Conservation (phyloP, 805 yeast species). For the Lipomyces chichibuensis region DNA sequence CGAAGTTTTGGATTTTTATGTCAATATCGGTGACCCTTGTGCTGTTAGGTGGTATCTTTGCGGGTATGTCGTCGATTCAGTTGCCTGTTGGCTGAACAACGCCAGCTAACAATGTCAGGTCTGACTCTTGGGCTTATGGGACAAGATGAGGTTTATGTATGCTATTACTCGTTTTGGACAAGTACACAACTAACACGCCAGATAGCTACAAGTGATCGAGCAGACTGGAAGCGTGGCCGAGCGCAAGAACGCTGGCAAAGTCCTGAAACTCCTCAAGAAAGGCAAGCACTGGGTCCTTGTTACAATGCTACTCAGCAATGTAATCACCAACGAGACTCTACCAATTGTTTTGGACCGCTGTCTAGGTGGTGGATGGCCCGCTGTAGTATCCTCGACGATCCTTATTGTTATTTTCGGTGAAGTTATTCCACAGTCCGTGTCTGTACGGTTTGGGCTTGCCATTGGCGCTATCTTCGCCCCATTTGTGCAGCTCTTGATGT, state of each 20-base stretch:
- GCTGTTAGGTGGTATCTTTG: conserved; percentile 84
- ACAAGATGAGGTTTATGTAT: conserved; percentile 84
- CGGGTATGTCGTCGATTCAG: conserved; percentile 51
- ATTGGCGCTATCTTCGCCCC: conserved; percentile 91
- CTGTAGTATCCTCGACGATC: conserved; percentile 90
- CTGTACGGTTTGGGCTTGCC: conserved; percentile 89
- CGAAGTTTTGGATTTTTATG: conserved; percentile 42
- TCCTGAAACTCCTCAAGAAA: conserved; percentile 66
- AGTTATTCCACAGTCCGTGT: conserved; percentile 90
- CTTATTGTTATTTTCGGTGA: conserved; percentile 94
- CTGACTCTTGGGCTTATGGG: conserved; percentile 97
- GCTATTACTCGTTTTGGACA: conserved; percentile 5
- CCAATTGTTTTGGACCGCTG: conserved; percentile 93
- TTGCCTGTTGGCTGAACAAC: background rate
- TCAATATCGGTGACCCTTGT: conserved; percentile 61
- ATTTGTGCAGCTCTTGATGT: conserved; percentile 82
- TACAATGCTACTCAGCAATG: conserved; percentile 58
- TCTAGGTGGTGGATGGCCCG: conserved; percentile 97
- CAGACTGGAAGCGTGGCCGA: conserved; percentile 75
- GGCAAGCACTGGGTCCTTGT: conserved; percentile 98
- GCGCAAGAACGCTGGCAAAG: conserved; percentile 68
- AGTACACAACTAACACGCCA: background rate
- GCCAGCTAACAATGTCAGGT: conserved; percentile 14
- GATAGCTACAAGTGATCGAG: conserved; percentile 73
- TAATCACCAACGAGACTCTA: conserved; percentile 53